Evolutionary conservation across 352 stramenopile genomes (phyloP), one percentile per base, ranked within the genome.

Genomic region (Globisporangium abappressorium): DNA sequence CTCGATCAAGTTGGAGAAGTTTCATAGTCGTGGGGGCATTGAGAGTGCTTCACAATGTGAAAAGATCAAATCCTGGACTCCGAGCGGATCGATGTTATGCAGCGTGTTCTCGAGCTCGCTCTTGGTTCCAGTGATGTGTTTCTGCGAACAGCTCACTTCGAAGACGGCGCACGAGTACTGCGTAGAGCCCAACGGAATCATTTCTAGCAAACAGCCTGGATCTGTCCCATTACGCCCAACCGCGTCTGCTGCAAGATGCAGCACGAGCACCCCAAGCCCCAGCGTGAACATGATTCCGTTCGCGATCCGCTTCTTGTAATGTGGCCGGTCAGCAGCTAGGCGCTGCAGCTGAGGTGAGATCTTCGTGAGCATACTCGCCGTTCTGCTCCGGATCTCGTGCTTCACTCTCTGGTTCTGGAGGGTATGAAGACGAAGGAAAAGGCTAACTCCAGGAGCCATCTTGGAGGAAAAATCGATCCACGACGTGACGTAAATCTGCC

Each of bases 21-120:
- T 5, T n/a, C 15, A 5, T 49, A 49, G 41, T 49, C 41, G 41
- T 2, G 41, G 41, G 6, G 41, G 41, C 15, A 22, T 49, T 15
- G 41, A 49, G 41, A 49, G 41, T n/a, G 41, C 41, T 49, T 49
- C 41, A 15, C 41, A 49, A 49, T 49, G 41, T 9, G 15, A 49
- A 0, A 49, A 49, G 15, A 49, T n/a, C 14, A 49, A n/a, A 22
- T 38, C 68, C 9, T 59, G 26, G 2, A 77, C 43, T 5, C 38
- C 15, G 15, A n/a, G 18, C 26, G 43, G 26, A 6, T 57, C 43
- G 15, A 49, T n/a, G 41, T 9, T 9, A 11, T 9, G 15, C 6
- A 49, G 15, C 15, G 41, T 15, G 18, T 49, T n/a, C 41, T 49
- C 15, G 41, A 49, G 41, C 15, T 49, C 41, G 6, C 41, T 49